Conservation (phyloP, 768 basidiomycete genomes). For the Rubroboletus satanas region DNA sequence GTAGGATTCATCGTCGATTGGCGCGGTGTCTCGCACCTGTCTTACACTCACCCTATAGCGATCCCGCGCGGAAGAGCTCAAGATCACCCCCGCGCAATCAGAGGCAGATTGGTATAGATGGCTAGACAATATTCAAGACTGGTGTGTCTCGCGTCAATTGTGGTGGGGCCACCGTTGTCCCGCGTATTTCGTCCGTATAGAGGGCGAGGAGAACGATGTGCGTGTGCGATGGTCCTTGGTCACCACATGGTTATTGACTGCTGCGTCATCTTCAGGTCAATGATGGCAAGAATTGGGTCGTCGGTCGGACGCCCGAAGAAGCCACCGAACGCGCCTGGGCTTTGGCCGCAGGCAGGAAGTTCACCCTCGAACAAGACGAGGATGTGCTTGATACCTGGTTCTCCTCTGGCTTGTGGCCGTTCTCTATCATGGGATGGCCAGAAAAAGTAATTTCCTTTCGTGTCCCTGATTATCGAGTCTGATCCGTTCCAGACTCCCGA, state of each 20-base stretch:
- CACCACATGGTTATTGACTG: not conserved
- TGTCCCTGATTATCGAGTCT: not conserved
- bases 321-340: slow-evolving; percentile 70
- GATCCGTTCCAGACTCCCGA: slow-evolving; percentile 61
- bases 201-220: slow-evolving; percentile 69
- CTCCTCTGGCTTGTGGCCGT: slow-evolving; percentile 96
- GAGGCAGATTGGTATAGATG: slow-evolving; percentile 96
- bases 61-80: slow-evolving; percentile 81
- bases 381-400: slow-evolving; percentile 99
- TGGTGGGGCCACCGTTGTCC: slow-evolving; percentile 99
- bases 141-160: slow-evolving; percentile 98
- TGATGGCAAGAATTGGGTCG: slow-evolving; percentile 86
- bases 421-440: slow-evolving; percentile 97
- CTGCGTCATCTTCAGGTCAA: slow-evolving; percentile 38
- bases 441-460: slow-evolving; percentile 55
- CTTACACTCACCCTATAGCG: slow-evolving; percentile 46
- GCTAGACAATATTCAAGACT: slow-evolving; percentile 94
- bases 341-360: slow-evolving; percentile 63
- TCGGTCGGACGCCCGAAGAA: slow-evolving; percentile 74
- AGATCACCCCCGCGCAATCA: slow-evolving; percentile 77
- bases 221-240: slow-evolving; percentile 16
- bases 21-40: not conserved
- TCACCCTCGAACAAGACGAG: slow-evolving; percentile 85
- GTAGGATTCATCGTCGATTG: not conserved
- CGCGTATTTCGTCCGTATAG: slow-evolving; percentile 86